These are phyloP conservation scores for Thalassiosira hispida DNA, from an alignment of 352 stramenopile species.

Conservation along the genomic window DNA sequence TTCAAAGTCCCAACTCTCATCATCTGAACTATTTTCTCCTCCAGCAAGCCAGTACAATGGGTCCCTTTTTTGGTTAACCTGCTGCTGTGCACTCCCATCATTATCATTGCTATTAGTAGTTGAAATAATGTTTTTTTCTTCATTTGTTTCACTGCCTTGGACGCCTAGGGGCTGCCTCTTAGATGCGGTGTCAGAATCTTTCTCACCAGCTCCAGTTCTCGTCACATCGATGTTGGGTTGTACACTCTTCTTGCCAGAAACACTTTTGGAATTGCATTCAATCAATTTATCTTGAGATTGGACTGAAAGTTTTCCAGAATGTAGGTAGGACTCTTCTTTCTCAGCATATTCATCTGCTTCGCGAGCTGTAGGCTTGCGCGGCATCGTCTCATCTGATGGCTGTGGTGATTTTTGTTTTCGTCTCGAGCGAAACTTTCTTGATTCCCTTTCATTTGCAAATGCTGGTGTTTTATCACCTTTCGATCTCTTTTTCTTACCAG, in stretches of 20 bases:
- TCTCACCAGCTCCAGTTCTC: background rate
- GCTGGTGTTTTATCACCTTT: background rate
- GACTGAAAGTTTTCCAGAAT: background rate
- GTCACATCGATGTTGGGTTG: conserved; percentile 1
- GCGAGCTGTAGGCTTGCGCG: background rate
- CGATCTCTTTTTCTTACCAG: conserved; percentile 3
- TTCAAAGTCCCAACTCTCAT: conserved; percentile 61
- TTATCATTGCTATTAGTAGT: conserved; percentile 3
- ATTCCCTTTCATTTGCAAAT: background rate
- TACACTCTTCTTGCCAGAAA: background rate
- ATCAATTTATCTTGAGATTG: conserved; percentile 1
- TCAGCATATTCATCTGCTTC: conserved; percentile 12
- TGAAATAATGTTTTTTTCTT: conserved; percentile 2
- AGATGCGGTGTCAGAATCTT: conserved; percentile 15
- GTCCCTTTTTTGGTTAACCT: conserved; percentile 9
- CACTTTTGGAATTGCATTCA: conserved; percentile 4
- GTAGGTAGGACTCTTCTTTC: background rate
- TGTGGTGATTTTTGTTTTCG: background rate
- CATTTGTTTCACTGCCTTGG: conserved; percentile 11
- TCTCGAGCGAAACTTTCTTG: conserved; percentile 13
- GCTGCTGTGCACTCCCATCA: background rate
- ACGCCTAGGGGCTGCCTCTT: conserved; percentile 1
- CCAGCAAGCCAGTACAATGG: conserved; percentile 45
- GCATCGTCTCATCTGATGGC: background rate
- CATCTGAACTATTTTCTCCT: conserved; percentile 49